These are phyloP conservation scores for Fennellomyces sp. DNA, from an alignment of 371 early-diverging fungal genomes.

Conservation along the genomic window DNA sequence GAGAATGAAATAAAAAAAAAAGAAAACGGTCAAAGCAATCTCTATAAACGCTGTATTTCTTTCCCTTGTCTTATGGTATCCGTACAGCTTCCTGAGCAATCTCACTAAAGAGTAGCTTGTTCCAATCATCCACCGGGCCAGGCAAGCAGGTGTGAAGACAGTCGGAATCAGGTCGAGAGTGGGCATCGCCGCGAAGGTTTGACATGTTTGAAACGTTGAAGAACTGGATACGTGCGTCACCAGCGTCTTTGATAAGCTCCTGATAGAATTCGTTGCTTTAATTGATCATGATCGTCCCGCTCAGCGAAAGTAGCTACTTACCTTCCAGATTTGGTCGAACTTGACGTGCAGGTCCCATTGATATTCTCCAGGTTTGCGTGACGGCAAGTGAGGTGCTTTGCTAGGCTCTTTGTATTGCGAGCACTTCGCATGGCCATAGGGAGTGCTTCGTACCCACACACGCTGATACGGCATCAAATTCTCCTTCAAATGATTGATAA, in stretches of 20 bases:
- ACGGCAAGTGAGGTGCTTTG: constrained; percentile 30
- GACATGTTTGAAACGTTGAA: constrained; percentile 35
- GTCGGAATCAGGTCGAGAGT: constrained; percentile 47
- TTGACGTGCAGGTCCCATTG: constrained; percentile 49
- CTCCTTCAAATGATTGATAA: constrained; percentile 29
- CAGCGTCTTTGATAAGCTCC: constrained; percentile 21
- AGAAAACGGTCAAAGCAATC: not conserved
- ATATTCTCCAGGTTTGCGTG: constrained; percentile 39
- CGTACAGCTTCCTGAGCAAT: constrained; percentile 17
- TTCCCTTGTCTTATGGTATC: no score
- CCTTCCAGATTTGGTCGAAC: constrained; percentile 47
- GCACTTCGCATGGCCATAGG: constrained; percentile 49
- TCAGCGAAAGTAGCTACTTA: no score
- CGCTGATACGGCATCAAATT: constrained; percentile 35
- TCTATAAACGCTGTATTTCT: no score
- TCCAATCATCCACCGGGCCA: constrained; percentile 54
- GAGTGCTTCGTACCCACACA: constrained; percentile 48
- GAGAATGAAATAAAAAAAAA: not conserved
- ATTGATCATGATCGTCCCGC: no score
- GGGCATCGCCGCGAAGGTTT: constrained; percentile 49
- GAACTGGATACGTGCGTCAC: constrained; percentile 31
- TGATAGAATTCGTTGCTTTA: no score
- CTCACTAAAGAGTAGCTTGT: constrained; percentile 41
- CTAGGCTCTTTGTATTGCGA: constrained; percentile 37
- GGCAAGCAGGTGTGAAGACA: constrained; percentile 52